A percentile compares a stretch with the other conserved stretches of the same genome.
phyloP scores from a whole-genome alignment of 805 yeast genomes.

The Candida hungchunana region DNA sequence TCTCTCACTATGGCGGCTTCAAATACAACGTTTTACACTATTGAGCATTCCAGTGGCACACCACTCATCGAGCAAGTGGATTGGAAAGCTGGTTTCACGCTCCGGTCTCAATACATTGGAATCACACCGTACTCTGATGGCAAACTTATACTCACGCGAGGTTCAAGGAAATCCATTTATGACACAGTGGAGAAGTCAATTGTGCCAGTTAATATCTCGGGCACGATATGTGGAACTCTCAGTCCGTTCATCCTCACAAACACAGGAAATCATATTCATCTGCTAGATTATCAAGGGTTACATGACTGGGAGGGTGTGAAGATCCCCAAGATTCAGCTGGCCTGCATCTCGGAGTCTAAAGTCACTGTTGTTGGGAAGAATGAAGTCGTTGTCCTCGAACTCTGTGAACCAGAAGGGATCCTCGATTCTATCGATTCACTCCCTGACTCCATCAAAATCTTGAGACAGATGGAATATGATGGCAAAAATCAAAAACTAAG shows the following conservation, averaged over 20 bases:
- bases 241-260: constrained; percentile 10
- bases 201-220: constrained; percentile 2
- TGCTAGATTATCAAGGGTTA: constrained; percentile 4
- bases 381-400: constrained; percentile 2
- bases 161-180: constrained; percentile 7
- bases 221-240: constrained; percentile 3
- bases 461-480: constrained; percentile 30
- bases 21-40: constrained; percentile 20
- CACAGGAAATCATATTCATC: constrained; percentile 13
- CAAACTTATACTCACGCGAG: constrained; percentile 9
- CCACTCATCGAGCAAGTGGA: constrained; percentile 6
- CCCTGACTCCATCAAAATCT: constrained; percentile 33
- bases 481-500: constrained; percentile 35
- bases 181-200: not conserved
- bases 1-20: constrained; percentile 21
- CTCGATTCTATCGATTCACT: constrained; percentile 4
- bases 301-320: constrained; percentile 4
- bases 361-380: constrained; percentile 6
- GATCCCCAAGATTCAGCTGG: constrained; percentile 1
- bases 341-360: not conserved
- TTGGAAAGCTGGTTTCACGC: constrained; percentile 13
- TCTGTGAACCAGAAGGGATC: constrained; percentile 7
- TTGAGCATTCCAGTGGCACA: constrained; percentile 2
- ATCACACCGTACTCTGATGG: not conserved
- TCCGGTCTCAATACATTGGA: constrained; percentile 5